phyloP scores from a whole-genome alignment of 2,329 filamentous ascomycete genomes.

The Colletotrichum sp. region DNA sequence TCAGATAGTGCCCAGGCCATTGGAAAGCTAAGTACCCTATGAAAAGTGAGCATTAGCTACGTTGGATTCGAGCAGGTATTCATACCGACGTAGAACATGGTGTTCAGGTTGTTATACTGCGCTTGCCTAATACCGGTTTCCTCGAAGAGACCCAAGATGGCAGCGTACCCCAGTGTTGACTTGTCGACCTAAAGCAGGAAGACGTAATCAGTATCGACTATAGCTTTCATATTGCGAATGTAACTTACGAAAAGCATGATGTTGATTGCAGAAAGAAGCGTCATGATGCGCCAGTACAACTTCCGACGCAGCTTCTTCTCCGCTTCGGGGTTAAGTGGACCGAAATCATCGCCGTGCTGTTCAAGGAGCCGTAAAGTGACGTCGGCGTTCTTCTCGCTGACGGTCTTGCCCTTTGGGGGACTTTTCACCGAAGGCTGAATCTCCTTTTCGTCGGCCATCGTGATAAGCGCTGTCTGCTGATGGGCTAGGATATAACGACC shows the following conservation, averaged over 20 bases:
- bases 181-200: conserved; percentile 37
- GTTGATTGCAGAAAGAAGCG: conserved; percentile 36
- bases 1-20: conserved; percentile 42
- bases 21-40: conserved; percentile 40
- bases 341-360: conserved; percentile 34
- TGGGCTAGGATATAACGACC: neutral
- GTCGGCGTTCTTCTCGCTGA: conserved; percentile 34
- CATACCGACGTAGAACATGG: conserved; percentile 45
- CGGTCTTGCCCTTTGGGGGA: conserved; percentile 2
- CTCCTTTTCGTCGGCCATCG: conserved; percentile 11
- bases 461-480: neutral
- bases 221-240: neutral
- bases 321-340: conserved; percentile 32
- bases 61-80: neutral
- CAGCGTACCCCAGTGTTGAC: conserved; percentile 42
- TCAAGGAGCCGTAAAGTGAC: conserved; percentile 39
- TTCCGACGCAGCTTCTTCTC: conserved; percentile 36
- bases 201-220: neutral
- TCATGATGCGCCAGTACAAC: conserved; percentile 36
- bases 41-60: neutral
- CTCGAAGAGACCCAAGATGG: conserved; percentile 44
- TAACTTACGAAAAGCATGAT: conserved; percentile 39
- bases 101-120: conserved; percentile 45
- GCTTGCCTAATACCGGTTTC: conserved; percentile 40
- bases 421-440: neutral